Conservation (phyloP, 768 basidiomycete species). For the Lyophyllum shimeji region DNA sequence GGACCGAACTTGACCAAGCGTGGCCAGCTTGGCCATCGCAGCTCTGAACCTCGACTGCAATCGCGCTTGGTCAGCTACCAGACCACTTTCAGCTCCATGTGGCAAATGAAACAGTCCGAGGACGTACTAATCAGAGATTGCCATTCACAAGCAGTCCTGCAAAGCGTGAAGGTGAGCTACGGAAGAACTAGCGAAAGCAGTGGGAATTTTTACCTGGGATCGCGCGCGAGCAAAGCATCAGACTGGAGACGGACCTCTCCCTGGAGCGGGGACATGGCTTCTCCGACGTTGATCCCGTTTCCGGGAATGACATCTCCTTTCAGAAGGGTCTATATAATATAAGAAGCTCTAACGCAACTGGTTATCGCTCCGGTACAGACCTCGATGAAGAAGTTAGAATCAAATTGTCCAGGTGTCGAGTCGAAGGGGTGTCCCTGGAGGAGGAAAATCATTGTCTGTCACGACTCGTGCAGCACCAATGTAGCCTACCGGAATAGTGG, state of each 20-base stretch:
- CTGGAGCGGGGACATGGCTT: slow-evolving; percentile 21
- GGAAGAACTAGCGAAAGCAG: neutral
- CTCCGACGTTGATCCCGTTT: slow-evolving; percentile 19
- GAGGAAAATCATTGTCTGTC: too few relatives aligned
- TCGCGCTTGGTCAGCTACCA: slow-evolving; percentile 19
- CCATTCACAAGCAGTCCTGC: slow-evolving; percentile 39
- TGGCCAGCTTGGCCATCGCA: slow-evolving; percentile 33
- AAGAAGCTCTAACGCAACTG: neutral
- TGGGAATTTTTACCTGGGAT: slow-evolving; percentile 18
- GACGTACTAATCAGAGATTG: slow-evolving; percentile 32
- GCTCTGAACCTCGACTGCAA: slow-evolving; percentile 26
- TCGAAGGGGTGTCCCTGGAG: slow-evolving; percentile 28
- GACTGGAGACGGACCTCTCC: slow-evolving; percentile 32
- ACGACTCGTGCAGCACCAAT: slow-evolving; percentile 3
- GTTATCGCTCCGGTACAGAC: slow-evolving; percentile 4
- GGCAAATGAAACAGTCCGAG: neutral
- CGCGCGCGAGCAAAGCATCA: slow-evolving; percentile 24
- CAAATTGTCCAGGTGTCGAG: slow-evolving; percentile 28
- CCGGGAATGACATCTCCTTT: slow-evolving; percentile 26
- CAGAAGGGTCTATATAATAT: slow-evolving; percentile 22
- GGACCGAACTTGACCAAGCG: slow-evolving; percentile 24
- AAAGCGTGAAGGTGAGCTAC: neutral
- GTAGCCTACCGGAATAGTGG: slow-evolving; percentile 20
- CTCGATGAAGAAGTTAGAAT: slow-evolving; percentile 32
- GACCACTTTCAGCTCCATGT: neutral